Evolutionary conservation across 768 basidiomycete species (phyloP), one percentile per base, ranked within the genome.

Genomic region (Mycena latifolia): DNA sequence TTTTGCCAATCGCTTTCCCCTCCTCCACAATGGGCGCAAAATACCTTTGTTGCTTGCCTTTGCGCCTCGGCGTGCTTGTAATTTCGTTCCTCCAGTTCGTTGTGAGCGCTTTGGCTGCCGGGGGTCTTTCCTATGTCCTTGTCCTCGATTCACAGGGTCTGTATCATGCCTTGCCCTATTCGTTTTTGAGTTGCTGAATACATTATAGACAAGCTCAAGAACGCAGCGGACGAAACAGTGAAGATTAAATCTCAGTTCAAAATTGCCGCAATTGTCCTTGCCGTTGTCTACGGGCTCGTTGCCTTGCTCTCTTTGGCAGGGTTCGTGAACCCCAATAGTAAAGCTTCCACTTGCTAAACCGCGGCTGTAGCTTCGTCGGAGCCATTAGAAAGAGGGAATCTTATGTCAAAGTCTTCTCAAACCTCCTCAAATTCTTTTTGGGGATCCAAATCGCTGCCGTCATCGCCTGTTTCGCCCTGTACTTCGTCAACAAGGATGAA

Each of bases 1-100:
- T 54, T 63, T 28, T 53, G 27, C 29, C 22, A 28, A 15, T 46
- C 24, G 11, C 43, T 62, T 63, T 25, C 25, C 29, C 35, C 3
- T 39, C 50, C 43, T 14, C 24, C 39, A 83, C n/a, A n/a, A n/a
- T 83, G 81, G 71, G 74, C 35, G 74, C 81, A 33, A 83, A 82
- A 69, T 81, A 81, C 67, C 75, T 81, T 11, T 81, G 78, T 58
- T 84, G 82, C 62, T 70, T 84, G 15, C 82, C 82, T n/a, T 77
- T 82, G 45, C 79, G 82, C 24, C 69, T 83, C 43, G 82, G 82
- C 47, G 80, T 81, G 17, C 59, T 81, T 22, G 59, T 83, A 24
- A 81, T 84, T 47, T 79, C 82, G 1, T 73, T 82, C 58, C 47
- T 81, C 45, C 80, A 82, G 43, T 82, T 83, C 69, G n/a, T 80